phyloP scores from a whole-genome alignment of 345 rosid genomes.

The Melaleuca quinquenervia region DNA sequence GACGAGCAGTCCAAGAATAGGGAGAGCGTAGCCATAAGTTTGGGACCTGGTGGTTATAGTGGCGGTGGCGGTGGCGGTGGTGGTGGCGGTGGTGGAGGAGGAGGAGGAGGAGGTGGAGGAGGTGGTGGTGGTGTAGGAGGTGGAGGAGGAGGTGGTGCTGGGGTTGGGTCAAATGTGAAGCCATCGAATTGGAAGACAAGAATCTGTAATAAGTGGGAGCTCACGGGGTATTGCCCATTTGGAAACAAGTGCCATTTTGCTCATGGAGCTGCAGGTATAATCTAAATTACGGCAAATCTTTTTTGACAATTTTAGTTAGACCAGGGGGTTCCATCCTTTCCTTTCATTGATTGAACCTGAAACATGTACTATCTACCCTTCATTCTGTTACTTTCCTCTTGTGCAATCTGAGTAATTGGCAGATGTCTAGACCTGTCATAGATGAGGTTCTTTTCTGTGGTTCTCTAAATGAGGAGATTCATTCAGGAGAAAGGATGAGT shows the following conservation, averaged over 20 bases:
- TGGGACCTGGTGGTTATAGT: conserved; percentile 85
- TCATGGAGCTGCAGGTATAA: conserved; percentile 76
- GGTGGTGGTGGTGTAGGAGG: conserved; percentile 17
- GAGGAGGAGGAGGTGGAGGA: not conserved
- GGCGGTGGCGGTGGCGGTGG: conserved; percentile 15
- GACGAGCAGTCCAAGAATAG: conserved; percentile 90
- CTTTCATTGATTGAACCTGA: not conserved
- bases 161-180: conserved; percentile 35
- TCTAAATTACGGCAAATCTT: not conserved
- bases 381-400: not conserved
- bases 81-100: not conserved
- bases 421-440: not conserved
- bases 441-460: not conserved
- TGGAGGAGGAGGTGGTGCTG: conserved; percentile 14
- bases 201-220: conserved; percentile 96
- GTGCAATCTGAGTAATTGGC: not conserved
- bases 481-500: not conserved
- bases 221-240: conserved; percentile 91
- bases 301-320: not conserved
- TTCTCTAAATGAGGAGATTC: not conserved
- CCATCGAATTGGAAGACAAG: conserved; percentile 97
- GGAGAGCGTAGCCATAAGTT: conserved; percentile 90
- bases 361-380: not conserved
- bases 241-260: conserved; percentile 97
- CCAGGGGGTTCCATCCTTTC: not conserved